These are phyloP conservation scores for Coemansia biformis DNA, from an alignment of 192 early-diverging fungal species.

Conservation along the genomic window DNA sequence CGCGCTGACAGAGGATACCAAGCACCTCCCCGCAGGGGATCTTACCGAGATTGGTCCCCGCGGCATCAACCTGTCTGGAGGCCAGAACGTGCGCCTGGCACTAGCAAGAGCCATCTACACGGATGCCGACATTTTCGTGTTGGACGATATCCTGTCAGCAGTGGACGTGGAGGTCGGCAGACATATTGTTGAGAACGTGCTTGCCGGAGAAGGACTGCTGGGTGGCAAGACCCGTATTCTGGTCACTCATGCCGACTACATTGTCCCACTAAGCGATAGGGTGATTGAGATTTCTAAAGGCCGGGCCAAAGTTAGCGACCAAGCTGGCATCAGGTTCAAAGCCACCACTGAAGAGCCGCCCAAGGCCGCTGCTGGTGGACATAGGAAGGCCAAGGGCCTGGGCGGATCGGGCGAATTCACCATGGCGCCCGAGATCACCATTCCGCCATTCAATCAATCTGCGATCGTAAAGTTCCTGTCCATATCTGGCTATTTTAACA, in stretches of 20 bases:
- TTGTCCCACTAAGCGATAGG: slow-evolving; percentile 28
- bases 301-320: background rate
- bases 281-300: slow-evolving; percentile 14
- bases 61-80: slow-evolving; percentile 57
- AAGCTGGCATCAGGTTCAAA: background rate
- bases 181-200: slow-evolving; percentile 25
- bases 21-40: slow-evolving; percentile 27
- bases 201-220: slow-evolving; percentile 18
- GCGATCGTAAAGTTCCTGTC: slow-evolving; percentile 3
- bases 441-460: background rate
- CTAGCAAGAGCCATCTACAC: slow-evolving; percentile 62
- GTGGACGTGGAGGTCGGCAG: slow-evolving; percentile 29
- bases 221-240: slow-evolving; percentile 23
- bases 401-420: slow-evolving; percentile 1
- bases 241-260: slow-evolving; percentile 37
- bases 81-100: slow-evolving; percentile 59
- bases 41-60: slow-evolving; percentile 54
- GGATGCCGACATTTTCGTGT: slow-evolving; percentile 50
- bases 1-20: slow-evolving; percentile 22
- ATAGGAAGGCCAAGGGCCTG: background rate
- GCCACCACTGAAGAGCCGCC: background rate
- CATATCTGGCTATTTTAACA: slow-evolving; percentile 3
- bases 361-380: background rate
- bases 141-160: slow-evolving; percentile 30
- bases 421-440: slow-evolving; percentile 3